A percentile compares a stretch with the other conserved stretches of the same genome.
Conservation (phyloP, 371 early-diverging fungal genomes). For the Mucor velutinosus region DNA sequence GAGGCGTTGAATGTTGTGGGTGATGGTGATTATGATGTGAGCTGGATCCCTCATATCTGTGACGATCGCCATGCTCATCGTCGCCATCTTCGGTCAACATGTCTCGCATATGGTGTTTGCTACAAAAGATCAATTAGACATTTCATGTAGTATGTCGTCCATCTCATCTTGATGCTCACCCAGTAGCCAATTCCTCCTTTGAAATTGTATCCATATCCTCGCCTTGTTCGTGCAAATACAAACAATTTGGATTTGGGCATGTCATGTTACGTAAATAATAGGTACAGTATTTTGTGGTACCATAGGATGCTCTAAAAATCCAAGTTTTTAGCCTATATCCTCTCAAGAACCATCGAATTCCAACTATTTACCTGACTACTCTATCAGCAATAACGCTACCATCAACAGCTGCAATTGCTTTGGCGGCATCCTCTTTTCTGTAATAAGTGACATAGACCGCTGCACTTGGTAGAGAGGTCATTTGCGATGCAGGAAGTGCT, state of each 20-base stretch:
- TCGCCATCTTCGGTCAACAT: conserved; percentile 15
- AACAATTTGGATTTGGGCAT: conserved; percentile 83
- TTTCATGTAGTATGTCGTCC: neutral
- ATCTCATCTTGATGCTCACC: conserved; percentile 29
- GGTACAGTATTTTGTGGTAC: conserved; percentile 91
- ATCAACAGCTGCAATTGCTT: conserved; percentile 89
- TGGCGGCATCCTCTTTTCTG: conserved; percentile 87
- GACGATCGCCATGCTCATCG: conserved; percentile 22
- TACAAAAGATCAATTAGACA: neutral
- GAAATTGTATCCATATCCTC: conserved; percentile 77
- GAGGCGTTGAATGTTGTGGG: neutral
- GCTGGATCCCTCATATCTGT: conserved; percentile 4
- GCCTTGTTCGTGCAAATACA: conserved; percentile 86
- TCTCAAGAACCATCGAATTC: neutral
- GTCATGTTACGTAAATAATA: conserved; percentile 77
- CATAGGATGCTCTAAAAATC: conserved; percentile 71
- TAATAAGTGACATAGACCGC: conserved; percentile 88
- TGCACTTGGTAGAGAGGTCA: conserved; percentile 41
- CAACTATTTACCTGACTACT: conserved; percentile 62
- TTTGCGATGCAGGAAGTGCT: conserved; percentile 44
- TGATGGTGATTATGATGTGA: neutral
- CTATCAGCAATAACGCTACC: conserved; percentile 86
- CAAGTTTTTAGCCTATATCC: neutral
- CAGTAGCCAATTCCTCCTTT: conserved; percentile 51
- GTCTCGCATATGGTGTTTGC: conserved; percentile 27